Conservation (phyloP, 2,329 filamentous ascomycete species). For the Paraphaeosphaeria sporulosa region DNA sequence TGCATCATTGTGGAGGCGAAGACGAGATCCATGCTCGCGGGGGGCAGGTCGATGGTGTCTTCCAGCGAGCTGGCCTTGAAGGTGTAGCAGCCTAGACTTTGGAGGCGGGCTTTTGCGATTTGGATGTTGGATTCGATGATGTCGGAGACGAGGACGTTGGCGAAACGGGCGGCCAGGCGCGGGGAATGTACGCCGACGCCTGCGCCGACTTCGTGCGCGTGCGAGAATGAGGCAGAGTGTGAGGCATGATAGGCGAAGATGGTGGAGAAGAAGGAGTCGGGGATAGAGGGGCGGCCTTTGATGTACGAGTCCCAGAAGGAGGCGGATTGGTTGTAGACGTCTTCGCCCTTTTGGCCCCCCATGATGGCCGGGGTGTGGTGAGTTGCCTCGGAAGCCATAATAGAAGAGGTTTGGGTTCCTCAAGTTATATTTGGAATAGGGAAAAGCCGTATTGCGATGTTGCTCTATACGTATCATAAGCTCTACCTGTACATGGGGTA, state of each 20-base stretch:
- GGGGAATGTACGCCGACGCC: conserved; percentile 28
- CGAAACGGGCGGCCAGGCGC: conserved; percentile 24
- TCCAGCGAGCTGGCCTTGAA: not conserved
- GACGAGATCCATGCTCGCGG: not conserved
- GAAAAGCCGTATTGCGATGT: not conserved
- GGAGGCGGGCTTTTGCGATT: conserved; percentile 21
- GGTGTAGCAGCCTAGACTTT: not conserved
- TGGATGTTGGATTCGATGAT: conserved; percentile 23
- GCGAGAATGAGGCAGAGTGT: conserved; percentile 24
- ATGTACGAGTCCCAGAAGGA: conserved; percentile 35
- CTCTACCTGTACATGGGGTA: not conserved
- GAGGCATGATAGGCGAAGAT: conserved; percentile 31
- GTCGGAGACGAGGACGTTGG: conserved; percentile 33
- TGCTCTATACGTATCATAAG: not conserved
- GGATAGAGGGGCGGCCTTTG: conserved; percentile 26
- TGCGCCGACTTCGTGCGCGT: conserved; percentile 32
- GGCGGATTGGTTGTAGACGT: not conserved
- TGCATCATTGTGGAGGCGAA: not conserved
- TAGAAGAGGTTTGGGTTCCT: not conserved
- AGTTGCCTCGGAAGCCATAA: not conserved
- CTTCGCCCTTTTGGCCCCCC: not conserved
- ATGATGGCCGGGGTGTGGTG: not conserved
- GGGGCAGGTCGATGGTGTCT: not conserved
- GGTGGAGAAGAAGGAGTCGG: conserved; percentile 27
- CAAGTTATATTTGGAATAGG: not conserved